Evolutionary conservation across 2,329 filamentous ascomycete genomes (phyloP).

Genomic region (Helotiales sp.): DNA sequence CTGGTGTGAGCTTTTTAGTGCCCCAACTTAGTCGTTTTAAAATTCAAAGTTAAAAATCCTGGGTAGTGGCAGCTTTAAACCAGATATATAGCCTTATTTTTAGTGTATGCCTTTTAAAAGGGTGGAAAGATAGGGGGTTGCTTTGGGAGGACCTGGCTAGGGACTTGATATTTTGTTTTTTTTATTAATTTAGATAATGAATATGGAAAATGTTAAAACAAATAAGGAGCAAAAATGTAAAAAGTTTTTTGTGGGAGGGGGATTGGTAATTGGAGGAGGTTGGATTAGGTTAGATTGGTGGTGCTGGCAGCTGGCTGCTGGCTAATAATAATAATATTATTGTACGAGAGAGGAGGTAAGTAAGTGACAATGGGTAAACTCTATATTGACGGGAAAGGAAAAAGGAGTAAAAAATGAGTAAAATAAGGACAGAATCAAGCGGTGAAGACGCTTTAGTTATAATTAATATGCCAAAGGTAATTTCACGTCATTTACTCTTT

Average conservation of each 20-base stretch:
- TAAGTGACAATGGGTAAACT: too few relatives aligned
- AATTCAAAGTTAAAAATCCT: background rate
- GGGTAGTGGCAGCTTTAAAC: background rate
- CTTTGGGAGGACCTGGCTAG: background rate
- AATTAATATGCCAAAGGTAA: too few relatives aligned
- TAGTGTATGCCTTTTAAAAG: background rate
- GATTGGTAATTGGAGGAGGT: too few relatives aligned
- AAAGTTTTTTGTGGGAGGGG: background rate
- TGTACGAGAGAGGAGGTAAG: too few relatives aligned
- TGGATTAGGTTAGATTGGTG: too few relatives aligned
- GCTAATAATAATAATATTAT: too few relatives aligned
- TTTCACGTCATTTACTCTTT: background rate
- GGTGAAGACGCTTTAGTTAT: background rate
- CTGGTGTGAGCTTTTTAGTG: background rate
- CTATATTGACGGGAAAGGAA: too few relatives aligned
- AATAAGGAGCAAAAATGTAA: background rate
- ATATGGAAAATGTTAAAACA: background rate
- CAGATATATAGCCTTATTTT: background rate
- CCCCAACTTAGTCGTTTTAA: background rate
- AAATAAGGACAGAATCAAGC: too few relatives aligned
- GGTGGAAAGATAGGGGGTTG: background rate
- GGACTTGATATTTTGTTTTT: background rate
- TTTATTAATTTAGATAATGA: background rate
- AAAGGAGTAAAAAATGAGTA: too few relatives aligned
- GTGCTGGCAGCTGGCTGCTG: too few relatives aligned